Base-by-base conservation (phyloP, 371 early-diverging fungal species). In the Nosema muscidifuracis region DNA sequence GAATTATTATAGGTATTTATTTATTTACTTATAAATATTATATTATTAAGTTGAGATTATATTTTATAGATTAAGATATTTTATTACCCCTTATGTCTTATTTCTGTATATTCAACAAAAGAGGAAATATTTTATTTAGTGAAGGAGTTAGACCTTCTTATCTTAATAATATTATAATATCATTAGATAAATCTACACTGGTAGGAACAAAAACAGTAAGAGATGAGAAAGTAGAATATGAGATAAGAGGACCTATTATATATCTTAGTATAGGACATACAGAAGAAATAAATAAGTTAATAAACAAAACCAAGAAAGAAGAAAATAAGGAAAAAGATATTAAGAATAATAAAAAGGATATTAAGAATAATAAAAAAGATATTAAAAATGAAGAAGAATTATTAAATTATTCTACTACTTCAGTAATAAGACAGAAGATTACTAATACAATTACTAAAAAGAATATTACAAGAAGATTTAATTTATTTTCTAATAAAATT, bases 31-130 rank as follows among this genome's bases (percentile, higher is more conserved):
- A 15, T 38, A 15, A 15, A 38, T n/a, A n/a, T n/a, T n/a, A n/a
- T n/a, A n/a, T n/a, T n/a, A n/a, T n/a, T n/a, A n/a, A n/a, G n/a
- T n/a, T n/a, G n/a, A n/a, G n/a, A n/a, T n/a, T n/a, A n/a, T n/a
- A n/a, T n/a, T n/a, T n/a, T n/a, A n/a, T n/a, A n/a, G n/a, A n/a
- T n/a, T n/a, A n/a, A n/a, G 4, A 47, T 10, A 47, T 13, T 30
- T 55, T 12, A 28, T 30, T 28, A 55, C 58, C 31, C 58, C 56
- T 6, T 12, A 73, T 71, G 71, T 42, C 50, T 31, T 78, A 72
- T 72, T 78, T 78, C 47, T 34, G 42, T 18, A 51, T 78, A 22
- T 78, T 78, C 38, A 67, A 70, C 62, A 74, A 53, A 65, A 70
- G 38, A 43, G 78, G 78, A 3, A 15, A 51, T 30, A 24, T 78